These are phyloP conservation scores for Eimeria praecox DNA, from an alignment of 169 alveolate genomes.

Conservation along the genomic window DNA sequence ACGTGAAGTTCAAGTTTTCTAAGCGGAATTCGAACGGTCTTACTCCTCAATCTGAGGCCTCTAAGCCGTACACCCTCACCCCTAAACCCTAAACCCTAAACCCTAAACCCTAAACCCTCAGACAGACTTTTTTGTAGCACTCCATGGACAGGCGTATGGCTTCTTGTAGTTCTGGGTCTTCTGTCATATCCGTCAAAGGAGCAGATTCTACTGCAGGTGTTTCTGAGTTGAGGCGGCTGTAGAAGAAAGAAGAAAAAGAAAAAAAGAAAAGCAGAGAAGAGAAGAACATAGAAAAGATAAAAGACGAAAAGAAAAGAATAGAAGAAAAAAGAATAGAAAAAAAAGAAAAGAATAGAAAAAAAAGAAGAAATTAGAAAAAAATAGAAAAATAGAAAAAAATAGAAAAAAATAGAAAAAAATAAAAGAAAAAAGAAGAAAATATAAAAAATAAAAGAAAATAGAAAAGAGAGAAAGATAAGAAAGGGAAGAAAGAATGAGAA, in stretches of 20 bases:
- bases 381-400: not conserved
- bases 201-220: constrained; percentile 17
- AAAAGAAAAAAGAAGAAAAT: no score
- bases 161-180: constrained; percentile 51
- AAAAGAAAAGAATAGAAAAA: no score
- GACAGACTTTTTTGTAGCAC: constrained; percentile 26
- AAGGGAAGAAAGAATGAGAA: no score
- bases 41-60: no score
- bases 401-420: no score
- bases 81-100: no score
- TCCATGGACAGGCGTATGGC: constrained; percentile 60
- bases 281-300: not conserved
- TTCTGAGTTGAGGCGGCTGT: not conserved
- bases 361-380: not conserved
- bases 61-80: no score
- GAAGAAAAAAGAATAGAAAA: not conserved
- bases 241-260: not conserved
- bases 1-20: no score
- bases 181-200: not conserved
- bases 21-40: no score
- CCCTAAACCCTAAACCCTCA: no score
- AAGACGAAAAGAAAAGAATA: not conserved
- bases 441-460: not conserved
- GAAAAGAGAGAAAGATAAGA: not conserved
- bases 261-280: not conserved